Conservation (phyloP, 192 early-diverging fungal species). For the Powellomyces hirtus region DNA sequence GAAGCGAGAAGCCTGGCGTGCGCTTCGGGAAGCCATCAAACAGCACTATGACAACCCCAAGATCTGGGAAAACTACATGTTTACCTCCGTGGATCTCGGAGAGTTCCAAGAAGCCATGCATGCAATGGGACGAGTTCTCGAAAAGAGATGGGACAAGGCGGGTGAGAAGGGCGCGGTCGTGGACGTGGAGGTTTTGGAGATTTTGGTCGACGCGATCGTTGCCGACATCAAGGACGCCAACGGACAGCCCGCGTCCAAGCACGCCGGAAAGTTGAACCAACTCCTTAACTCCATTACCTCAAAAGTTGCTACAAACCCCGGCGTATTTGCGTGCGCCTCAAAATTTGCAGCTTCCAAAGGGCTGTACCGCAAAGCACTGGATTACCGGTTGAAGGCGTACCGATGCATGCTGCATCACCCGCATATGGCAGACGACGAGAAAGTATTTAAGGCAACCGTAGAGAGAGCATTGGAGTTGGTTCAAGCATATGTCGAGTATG, state of each 20-base stretch:
- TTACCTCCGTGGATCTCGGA: constrained; percentile 70
- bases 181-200: constrained; percentile 76
- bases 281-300: constrained; percentile 72
- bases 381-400: constrained; percentile 81
- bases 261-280: constrained; percentile 52
- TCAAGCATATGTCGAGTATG: constrained; percentile 75
- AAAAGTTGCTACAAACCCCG: constrained; percentile 70
- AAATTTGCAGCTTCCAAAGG: constrained; percentile 74
- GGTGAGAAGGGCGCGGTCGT: constrained; percentile 56
- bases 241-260: constrained; percentile 26
- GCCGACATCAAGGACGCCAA: constrained; percentile 1
- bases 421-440: constrained; percentile 65
- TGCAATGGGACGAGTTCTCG: constrained; percentile 78
- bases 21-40: constrained; percentile 78
- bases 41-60: constrained; percentile 78
- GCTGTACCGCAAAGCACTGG: constrained; percentile 65
- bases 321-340: constrained; percentile 73
- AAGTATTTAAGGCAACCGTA: constrained; percentile 71
- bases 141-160: constrained; percentile 66
- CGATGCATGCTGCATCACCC: constrained; percentile 75
- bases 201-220: constrained; percentile 63
- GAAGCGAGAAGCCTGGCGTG: constrained; percentile 78
- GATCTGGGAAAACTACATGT: constrained; percentile 94
- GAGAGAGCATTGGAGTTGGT: constrained; percentile 71
- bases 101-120: constrained; percentile 81